These are phyloP conservation scores for Nematocida sp. DNA, from an alignment of 371 early-diverging fungal genomes.

Conservation along the genomic window DNA sequence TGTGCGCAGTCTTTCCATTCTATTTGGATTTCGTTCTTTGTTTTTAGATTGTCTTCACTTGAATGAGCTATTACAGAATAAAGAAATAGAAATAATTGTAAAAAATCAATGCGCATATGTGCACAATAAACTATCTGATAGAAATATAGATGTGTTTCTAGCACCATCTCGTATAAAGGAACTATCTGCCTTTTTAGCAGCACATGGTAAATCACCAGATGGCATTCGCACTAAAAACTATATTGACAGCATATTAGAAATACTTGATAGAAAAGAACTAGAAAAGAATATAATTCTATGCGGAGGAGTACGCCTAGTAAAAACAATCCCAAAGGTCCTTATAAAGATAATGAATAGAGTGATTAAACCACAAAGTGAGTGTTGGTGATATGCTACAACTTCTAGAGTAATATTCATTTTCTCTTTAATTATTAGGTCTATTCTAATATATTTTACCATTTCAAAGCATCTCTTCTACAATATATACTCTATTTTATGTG, in stretches of 20 bases:
- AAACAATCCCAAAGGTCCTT: constrained; percentile 2
- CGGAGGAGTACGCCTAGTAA: constrained; percentile 14
- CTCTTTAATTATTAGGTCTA: too few relatives aligned
- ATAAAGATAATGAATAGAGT: not conserved
- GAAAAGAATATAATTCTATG: constrained; percentile 18
- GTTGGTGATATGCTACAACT: not conserved
- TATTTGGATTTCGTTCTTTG: constrained; percentile 66
- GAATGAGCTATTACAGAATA: constrained; percentile 21
- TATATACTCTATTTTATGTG: not conserved
- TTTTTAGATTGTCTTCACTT: constrained; percentile 57
- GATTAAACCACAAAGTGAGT: constrained; percentile 21
- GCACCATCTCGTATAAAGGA: not conserved
- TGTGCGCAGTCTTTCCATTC: constrained; percentile 23
- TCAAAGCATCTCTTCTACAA: not conserved
- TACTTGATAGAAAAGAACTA: constrained; percentile 6
- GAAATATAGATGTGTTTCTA: not conserved
- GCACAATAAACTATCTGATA: not conserved
- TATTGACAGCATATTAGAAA: not conserved
- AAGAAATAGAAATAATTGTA: not conserved
- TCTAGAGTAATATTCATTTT: too few relatives aligned
- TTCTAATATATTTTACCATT: too few relatives aligned
- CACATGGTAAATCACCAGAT: not conserved
- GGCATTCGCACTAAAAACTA: not conserved
- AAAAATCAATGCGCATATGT: not conserved
- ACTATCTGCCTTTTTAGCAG: not conserved